Evolutionary conservation across 768 basidiomycete species (phyloP), one percentile per base, ranked within the genome.

Genomic region (Paxillus rubicundulus): DNA sequence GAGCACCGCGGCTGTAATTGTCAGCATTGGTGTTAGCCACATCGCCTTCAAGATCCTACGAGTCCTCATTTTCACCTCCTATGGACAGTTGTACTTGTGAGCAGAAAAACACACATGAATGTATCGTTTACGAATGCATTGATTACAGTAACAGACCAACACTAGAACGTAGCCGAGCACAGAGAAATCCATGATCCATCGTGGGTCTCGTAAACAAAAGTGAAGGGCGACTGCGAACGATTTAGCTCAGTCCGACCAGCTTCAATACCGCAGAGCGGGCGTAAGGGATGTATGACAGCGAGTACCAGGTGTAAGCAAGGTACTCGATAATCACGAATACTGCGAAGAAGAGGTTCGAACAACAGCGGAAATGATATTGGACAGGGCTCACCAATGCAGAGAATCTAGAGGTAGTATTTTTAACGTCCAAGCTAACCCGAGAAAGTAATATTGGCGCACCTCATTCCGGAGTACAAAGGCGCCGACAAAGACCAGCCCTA

Each of bases 311-410:
- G 70, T 88, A 96, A 6, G 93, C 94, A 52, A 96, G 77, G 70
- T 90, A 96, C 69, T 95, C 86, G 69, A 97, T 75, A 71, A 96
- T 78, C 53, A 97, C 94, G 68, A 97, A 91, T 52, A 93, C 90
- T 91, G 71, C 13, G 12, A 27, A 9, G 18, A 3, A 4, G 47
- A 2, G 47, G 44, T 13, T 45, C 9, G 54, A 21, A 39, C 18
- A 17, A 24, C n/a, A 10, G 45, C 27, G 33, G 37, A 17, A 24
- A 24, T 8, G 44, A 42, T 20, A 10, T 13, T 16, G 50, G 30
- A 21, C 13, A 45, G 10, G 59, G 36, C 59, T 49, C 69, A 87
- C 89, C 74, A 59, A 91, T 74, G 65, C 84, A 88, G 36, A 89
- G 74, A 45, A 89, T 64, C 86, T 89, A 55, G 13, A 38, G 44